Conservation (phyloP, 306 rosid genomes). For the Quercus agrifolia region DNA sequence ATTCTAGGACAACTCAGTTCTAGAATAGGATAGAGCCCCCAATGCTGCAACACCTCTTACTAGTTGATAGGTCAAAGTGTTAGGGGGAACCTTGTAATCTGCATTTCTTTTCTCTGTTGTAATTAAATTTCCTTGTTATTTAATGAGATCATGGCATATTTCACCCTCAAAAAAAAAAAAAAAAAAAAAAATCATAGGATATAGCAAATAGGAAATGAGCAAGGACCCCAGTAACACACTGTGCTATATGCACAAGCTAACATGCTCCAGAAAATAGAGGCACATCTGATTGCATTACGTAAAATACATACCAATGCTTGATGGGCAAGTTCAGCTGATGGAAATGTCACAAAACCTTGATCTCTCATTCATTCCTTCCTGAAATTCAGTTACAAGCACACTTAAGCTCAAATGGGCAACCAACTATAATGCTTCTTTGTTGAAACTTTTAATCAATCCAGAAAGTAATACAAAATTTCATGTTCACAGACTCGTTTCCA, state of each 20-base stretch:
- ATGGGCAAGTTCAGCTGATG: slow-evolving; percentile 77
- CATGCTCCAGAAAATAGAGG: background rate
- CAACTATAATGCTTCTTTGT: background rate
- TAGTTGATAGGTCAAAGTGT: too few species aligned
- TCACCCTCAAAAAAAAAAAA: too few species aligned
- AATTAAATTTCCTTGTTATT: too few species aligned
- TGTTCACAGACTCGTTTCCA: background rate
- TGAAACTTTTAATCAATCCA: background rate
- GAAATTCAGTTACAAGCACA: slow-evolving; percentile 30
- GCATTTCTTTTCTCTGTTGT: too few species aligned
- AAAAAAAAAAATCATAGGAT: background rate
- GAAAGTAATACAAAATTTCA: background rate
- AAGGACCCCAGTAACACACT: background rate
- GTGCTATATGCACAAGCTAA: background rate
- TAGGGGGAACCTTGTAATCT: too few species aligned
- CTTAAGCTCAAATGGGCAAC: slow-evolving; percentile 1
- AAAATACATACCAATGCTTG: slow-evolving; percentile 64
- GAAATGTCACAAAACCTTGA: slow-evolving; percentile 90
- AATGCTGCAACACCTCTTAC: too few species aligned
- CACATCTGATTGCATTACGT: background rate
- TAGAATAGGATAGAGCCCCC: too few species aligned
- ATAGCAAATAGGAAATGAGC: background rate
- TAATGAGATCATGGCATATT: too few species aligned
- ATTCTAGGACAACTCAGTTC: too few species aligned
- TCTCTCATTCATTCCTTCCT: slow-evolving; percentile 98